phyloP scores from a whole-genome alignment of 2,329 filamentous ascomycete genomes.

The Reticulascus tulasneorum region DNA sequence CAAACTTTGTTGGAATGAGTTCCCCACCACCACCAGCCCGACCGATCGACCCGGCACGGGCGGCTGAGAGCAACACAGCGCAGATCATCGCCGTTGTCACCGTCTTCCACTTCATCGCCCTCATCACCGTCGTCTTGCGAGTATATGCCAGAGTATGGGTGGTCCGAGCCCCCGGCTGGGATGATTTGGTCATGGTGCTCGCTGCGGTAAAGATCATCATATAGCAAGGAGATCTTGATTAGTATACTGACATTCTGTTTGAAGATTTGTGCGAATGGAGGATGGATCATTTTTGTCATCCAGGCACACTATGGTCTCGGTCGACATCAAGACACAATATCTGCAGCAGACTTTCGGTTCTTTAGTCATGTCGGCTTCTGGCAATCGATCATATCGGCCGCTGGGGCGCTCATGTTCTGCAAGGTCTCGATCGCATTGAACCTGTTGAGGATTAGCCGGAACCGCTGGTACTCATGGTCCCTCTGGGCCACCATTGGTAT shows the following conservation, averaged over 20 bases:
- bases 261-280: constrained; percentile 24
- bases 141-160: constrained; percentile 3
- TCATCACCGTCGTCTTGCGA: not conserved
- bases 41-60: constrained; percentile 14
- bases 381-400: constrained; percentile 41
- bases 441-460: constrained; percentile 17
- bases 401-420: constrained; percentile 12
- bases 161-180: constrained; percentile 3
- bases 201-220: constrained; percentile 14
- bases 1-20: no score
- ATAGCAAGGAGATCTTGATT: not conserved
- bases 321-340: constrained; percentile 34
- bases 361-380: constrained; percentile 39
- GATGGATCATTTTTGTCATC: constrained; percentile 32
- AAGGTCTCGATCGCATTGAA: constrained; percentile 20
- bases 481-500: constrained; percentile 20
- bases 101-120: constrained; percentile 2
- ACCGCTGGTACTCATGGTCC: constrained; percentile 19
- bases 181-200: constrained; percentile 18
- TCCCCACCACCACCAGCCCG: not conserved
- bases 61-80: constrained; percentile 20
- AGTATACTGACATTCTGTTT: not conserved
- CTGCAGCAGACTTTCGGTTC: constrained; percentile 22
- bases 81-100: constrained; percentile 18
- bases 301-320: constrained; percentile 43